Percentiles rank a stretch among this genome's conserved stretches.
These are phyloP conservation scores for Rhodosorus marinus DNA, from an alignment of 23 red algal genomes.

Conservation along the genomic window DNA sequence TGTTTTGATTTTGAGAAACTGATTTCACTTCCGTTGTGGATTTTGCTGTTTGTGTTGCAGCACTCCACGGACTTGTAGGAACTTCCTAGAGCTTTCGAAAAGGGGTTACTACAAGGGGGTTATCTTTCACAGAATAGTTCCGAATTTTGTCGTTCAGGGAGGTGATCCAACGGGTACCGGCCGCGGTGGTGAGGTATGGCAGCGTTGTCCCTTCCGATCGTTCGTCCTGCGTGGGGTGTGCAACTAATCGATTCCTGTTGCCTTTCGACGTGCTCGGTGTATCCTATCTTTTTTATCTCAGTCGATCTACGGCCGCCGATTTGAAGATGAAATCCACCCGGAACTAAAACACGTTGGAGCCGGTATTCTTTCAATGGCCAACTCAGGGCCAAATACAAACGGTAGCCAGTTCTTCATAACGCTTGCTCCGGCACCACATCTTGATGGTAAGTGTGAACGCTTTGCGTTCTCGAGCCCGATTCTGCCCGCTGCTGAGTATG, in stretches of 20 bases:
- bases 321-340: conserved; percentile 31
- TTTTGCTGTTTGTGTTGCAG: no score
- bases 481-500: no score
- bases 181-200: no score
- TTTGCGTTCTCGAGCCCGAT: no score
- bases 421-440: conserved; percentile 19
- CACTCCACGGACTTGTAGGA: no score
- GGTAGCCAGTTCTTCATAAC: conserved; percentile 79
- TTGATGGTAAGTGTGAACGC: conserved; percentile 35
- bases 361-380: conserved; percentile 54
- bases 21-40: no score
- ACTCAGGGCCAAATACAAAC: conserved; percentile 13
- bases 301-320: conserved; percentile 22
- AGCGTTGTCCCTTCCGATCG: no score
- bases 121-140: conserved; percentile 35
- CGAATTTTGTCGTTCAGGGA: conserved; percentile 44
- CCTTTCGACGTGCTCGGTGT: no score
- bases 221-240: no score
- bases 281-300: no score
- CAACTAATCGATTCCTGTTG: no score
- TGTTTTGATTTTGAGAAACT: no score
- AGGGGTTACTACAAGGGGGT: conserved; percentile 27
- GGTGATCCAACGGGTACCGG: conserved; percentile 68
- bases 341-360: conserved; percentile 19
- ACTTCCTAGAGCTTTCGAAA: conserved; percentile 57